Base-by-base conservation (phyloP, 129 eudicot species). In the Saussurea involucrata region DNA sequence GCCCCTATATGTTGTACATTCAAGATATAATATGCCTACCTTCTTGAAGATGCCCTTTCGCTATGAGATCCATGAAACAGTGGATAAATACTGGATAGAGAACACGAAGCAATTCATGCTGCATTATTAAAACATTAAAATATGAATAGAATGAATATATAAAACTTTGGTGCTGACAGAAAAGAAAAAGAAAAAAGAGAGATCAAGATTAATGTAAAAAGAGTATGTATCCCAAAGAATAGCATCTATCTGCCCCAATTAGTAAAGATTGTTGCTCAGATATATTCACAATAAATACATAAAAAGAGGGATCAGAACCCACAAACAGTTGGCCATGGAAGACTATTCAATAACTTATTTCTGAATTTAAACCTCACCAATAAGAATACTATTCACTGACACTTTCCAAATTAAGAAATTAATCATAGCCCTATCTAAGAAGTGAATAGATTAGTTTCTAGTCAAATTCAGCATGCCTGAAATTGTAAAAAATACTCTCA, bases 11-110 rank as follows among this genome's bases (percentile, higher is more conserved):
- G 57, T 60, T 49, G 40, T 34, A 60, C 3, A 76, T 32, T 78
- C 28, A 64, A 79, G 57, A 36, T 75, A 71, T 27, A 69, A 67
- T 27, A n/a, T 74, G 33, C 11, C 6, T 81, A 90, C 98, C 98
- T 89, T 95, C 99, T 82, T 91, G 97, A 76, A 95, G 82, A 84
- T 95, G 96, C 55, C 97, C 91, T 78, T 89, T 89, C 2, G 99
- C 97, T 44, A 95, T 89, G 28, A 95, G 96, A 86, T 95, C 97
- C 99, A 95, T 95, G 86, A 91, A 95, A 76, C 91, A 92, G 77
- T 95, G 99, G 69, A 95, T 83, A 89, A 95, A 95, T 37, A 92
- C 99, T 4, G 99, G 99, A 78, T 95, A 95, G 63, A 95, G 87
- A 73, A 95, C 97, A 58, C 92, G 96, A 63, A 95, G 86, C 87